Evolutionary conservation across 768 basidiomycete species (phyloP), one percentile per base, ranked within the genome.

Genomic region (Lepiota venenata): DNA sequence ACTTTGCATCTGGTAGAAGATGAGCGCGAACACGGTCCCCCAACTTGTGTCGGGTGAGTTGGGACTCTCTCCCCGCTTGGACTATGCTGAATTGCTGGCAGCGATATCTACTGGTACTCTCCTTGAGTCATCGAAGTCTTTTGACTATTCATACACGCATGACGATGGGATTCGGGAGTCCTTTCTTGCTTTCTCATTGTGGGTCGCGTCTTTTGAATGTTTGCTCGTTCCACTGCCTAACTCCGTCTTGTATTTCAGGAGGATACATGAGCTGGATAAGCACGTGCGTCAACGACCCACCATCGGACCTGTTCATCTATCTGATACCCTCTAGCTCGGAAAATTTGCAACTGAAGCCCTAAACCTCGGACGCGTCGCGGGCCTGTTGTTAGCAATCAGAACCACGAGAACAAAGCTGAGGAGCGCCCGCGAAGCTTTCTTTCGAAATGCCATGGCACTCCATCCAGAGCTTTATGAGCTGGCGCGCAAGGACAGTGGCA

Each of bases 131-230:
- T 22, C 44, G 15, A 46, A 21, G 16, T 53, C 52, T 2, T 53
- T 53, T 32, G 52, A 53, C 9, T 47, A 53, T 29, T 20, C 52
- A 16, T 53, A 53, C 18, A 47, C 52, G 5, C 10, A 39, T 32
- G 45, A 53, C n/a, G 45, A 53, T 12, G 52, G 52, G 14, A 53
- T 53, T 8, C 46, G 32, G 22, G 38, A 46, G 16, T 53, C 52
- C 1, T 47, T 53, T 40, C 37, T 53, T 14, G 18, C 6, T 9
- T 53, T 53, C 22, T 53, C 52, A 2, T 9, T 7, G 45, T 47
- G 16, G n/a, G 45, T 9, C 8, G 32, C 10, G 32, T 9, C 10
- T 32, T 11, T 32, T 39, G 8, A 14, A 20, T 53, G 29, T 10
- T 10, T 40, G 11, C 22, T 10, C 2, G 2, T n/a, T n/a, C n/a